These are phyloP conservation scores for Dianthus caryophyllus DNA, from an alignment of 148 eudicot genomes.

Conservation along the genomic window DNA sequence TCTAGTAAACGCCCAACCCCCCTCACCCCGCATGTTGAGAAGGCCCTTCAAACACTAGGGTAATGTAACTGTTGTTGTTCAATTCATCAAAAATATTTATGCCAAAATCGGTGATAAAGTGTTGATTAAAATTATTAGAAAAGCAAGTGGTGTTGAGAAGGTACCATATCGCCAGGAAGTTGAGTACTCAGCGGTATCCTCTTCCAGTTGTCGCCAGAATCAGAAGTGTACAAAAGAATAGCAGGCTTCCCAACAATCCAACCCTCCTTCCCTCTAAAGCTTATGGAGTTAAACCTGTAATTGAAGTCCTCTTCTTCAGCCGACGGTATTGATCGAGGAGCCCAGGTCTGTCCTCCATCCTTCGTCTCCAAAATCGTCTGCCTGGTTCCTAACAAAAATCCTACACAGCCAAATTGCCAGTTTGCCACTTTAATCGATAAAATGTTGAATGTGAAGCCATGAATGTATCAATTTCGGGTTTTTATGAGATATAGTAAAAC, in stretches of 20 bases:
- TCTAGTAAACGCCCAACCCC: no score
- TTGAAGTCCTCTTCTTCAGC: slow-evolving; percentile 99
- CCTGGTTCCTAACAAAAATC: slow-evolving; percentile 89
- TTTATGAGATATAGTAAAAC: no score
- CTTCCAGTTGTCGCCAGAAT: slow-evolving; percentile 87
- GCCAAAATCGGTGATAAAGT: background rate
- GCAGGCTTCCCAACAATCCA: slow-evolving; percentile 98
- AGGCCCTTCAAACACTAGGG: no score
- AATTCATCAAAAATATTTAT: no score
- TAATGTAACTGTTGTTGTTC: no score
- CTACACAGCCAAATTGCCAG: no score
- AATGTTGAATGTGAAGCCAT: no score
- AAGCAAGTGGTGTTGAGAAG: background rate
- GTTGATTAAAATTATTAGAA: background rate
- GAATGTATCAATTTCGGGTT: no score
- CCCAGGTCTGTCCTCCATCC: slow-evolving; percentile 85
- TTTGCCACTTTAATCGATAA: no score
- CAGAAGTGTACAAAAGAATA: slow-evolving; percentile 74
- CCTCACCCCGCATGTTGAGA: no score
- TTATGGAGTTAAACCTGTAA: slow-evolving; percentile 89
- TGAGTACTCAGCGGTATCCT: slow-evolving; percentile 87
- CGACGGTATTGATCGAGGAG: slow-evolving; percentile 67
- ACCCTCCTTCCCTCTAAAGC: slow-evolving; percentile 91
- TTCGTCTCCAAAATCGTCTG: slow-evolving; percentile 95
- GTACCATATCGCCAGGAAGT: slow-evolving; percentile 97